These are phyloP conservation scores for Chrysanthemum seticuspe DNA, from an alignment of 129 eudicot genomes.

Conservation along the genomic window DNA sequence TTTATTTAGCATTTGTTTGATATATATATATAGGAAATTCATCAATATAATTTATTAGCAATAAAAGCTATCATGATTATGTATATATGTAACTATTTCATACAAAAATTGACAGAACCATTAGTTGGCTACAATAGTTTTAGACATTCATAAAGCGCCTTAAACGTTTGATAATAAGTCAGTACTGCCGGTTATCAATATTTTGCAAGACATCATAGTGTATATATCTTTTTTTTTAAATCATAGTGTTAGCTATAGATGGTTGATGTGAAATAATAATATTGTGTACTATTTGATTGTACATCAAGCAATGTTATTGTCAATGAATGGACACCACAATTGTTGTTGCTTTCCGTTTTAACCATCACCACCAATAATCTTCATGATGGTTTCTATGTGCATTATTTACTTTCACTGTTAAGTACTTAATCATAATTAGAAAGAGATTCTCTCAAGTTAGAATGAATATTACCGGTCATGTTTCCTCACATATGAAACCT, in stretches of 20 bases:
- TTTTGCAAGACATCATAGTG: too few species aligned
- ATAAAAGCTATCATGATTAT: constrained; percentile 1
- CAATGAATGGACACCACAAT: constrained; percentile 25
- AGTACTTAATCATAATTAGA: not conserved
- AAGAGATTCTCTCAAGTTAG: too few species aligned
- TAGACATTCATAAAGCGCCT: too few species aligned
- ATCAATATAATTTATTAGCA: constrained; percentile 5
- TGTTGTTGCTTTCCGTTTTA: constrained; percentile 21
- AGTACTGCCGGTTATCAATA: too few species aligned
- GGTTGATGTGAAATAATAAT: constrained; percentile 16
- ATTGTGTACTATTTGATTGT: constrained; percentile 15
- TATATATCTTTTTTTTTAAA: too few species aligned
- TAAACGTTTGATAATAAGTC: not conserved
- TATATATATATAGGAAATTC: constrained; percentile 28
- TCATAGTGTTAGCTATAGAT: not conserved
- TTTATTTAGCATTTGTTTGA: constrained; percentile 20
- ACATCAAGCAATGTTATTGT: constrained; percentile 16
- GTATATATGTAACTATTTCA: constrained; percentile 12
- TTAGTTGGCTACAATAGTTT: too few species aligned
- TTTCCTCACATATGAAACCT: too few species aligned
- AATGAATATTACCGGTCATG: too few species aligned
- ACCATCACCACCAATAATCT: not conserved
- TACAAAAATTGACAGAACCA: not conserved
- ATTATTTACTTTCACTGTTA: not conserved
- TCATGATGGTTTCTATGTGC: constrained; percentile 4